Conservation (phyloP, 2,329 filamentous ascomycete genomes). For the Diaporthe ilicicola region DNA sequence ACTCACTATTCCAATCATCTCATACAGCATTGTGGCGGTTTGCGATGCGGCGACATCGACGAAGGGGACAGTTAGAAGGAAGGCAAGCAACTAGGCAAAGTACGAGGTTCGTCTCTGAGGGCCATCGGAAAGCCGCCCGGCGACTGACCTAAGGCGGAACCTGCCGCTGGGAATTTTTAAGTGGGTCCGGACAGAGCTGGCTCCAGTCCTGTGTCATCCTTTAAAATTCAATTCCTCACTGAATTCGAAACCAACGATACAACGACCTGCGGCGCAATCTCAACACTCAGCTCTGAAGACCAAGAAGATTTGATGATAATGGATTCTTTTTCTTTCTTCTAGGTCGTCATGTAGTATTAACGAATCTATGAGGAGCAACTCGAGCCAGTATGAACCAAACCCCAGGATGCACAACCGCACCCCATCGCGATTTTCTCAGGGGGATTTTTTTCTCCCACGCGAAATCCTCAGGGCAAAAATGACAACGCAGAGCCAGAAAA, state of each 20-base stretch:
- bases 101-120: background rate
- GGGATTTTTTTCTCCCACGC: too few species aligned
- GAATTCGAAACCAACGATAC: too few species aligned
- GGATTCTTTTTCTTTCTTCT: background rate
- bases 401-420: background rate
- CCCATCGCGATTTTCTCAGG: too few species aligned
- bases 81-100: background rate
- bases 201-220: background rate
- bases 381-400: constrained; percentile 12
- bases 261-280: too few species aligned
- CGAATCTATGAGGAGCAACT: constrained; percentile 7
- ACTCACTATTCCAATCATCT: constrained; percentile 92
- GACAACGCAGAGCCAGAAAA: constrained; percentile 13
- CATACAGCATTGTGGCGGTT: constrained; percentile 82
- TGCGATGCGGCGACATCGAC: constrained; percentile 29
- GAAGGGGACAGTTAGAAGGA: background rate
- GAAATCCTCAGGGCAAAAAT: background rate
- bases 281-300: too few species aligned
- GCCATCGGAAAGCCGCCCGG: background rate
- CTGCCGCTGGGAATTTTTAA: constrained; percentile 28
- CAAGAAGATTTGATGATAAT: background rate
- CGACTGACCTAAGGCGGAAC: constrained; percentile 4
- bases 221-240: too few species aligned
- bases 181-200: constrained; percentile 1
- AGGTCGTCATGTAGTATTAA: constrained; percentile 11